Evolutionary conservation across 2,329 filamentous ascomycete genomes (phyloP), one percentile per base, ranked within the genome.

Genomic region (Ceratocystiopsis minuta): DNA sequence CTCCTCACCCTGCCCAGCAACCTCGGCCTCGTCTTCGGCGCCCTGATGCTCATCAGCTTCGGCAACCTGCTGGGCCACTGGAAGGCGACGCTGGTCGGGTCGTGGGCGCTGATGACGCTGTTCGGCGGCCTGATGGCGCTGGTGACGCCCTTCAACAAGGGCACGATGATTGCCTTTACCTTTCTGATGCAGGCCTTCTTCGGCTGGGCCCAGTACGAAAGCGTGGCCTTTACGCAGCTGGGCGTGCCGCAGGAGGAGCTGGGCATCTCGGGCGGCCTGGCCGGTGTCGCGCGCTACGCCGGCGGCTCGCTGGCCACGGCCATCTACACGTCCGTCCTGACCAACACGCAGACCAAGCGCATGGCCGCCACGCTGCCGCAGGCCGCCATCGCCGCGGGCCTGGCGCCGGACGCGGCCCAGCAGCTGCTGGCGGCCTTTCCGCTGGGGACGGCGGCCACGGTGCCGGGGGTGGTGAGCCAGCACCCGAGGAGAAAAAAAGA

Each of bases 151-250:
- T 47, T 57, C 32, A 58, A 62, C 37, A 63, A 64, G 49, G 62
- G 57, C 6, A 55, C 60, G 46, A 64, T 65, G 55, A 61, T 66
- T 41, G 64, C 63, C 0, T 66, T 67, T 40, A 54, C 61, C 15
- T 65, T 67, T 50, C 54, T 67, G 55, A 44, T 41, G 43, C 44
- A 43, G 36, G 39, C 31, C 11, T 43, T 42, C 24, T 46, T 43
- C 12, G 41, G 44, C 28, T 46, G 44, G 44, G 44, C 44, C 36
- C 41, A 43, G 32, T 46, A 46, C 38, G 43, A 56, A 54, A 15
- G 48, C 45, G 7, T 51, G 49, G 16, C 52, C 56, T 13, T 55
- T 60, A 18, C 55, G 55, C 5, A 39, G 48, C 6, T 60, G 55
- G 4, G 60, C 49, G 55, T 57, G 2, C 55, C 54, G 0, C 48